Conservation (phyloP, 2,329 filamentous ascomycete species). For the Helotiales sp. region DNA sequence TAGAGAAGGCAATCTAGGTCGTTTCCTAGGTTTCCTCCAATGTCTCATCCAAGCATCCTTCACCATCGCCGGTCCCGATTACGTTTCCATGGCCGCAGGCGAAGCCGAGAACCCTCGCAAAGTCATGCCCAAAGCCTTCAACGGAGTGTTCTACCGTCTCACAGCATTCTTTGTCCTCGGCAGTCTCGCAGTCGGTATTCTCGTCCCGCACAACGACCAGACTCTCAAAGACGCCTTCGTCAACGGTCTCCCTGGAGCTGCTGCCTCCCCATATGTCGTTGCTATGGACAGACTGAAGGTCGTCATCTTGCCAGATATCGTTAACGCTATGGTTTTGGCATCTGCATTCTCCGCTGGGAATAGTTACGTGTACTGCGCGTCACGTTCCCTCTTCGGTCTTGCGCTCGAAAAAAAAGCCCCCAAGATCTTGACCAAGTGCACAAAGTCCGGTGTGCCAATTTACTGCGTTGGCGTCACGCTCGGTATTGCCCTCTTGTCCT, state of each 20-base stretch:
- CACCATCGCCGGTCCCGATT: slow-evolving; percentile 68
- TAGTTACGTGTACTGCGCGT: slow-evolving; percentile 67
- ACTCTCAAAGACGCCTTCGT: slow-evolving; percentile 59
- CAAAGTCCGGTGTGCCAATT: slow-evolving; percentile 63
- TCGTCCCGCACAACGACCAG: slow-evolving; percentile 67
- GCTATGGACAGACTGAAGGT: slow-evolving; percentile 72
- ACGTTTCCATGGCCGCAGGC: slow-evolving; percentile 72
- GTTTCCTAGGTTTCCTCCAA: slow-evolving; percentile 62
- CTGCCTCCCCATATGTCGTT: slow-evolving; percentile 51
- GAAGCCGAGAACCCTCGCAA: slow-evolving; percentile 68
- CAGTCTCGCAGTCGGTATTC: slow-evolving; percentile 66
- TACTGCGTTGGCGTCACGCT: slow-evolving; percentile 63
- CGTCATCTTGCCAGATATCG: slow-evolving; percentile 64
- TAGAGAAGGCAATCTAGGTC: slow-evolving; percentile 57
- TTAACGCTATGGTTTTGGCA: slow-evolving; percentile 71
- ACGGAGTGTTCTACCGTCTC: slow-evolving; percentile 74
- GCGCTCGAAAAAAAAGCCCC: slow-evolving; percentile 69
- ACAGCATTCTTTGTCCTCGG: slow-evolving; percentile 73
- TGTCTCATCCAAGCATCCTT: slow-evolving; percentile 69
- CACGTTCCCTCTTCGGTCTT: slow-evolving; percentile 71
- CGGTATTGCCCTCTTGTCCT: slow-evolving; percentile 62
- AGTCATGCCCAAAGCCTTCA: slow-evolving; percentile 71
- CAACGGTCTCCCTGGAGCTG: slow-evolving; percentile 44
- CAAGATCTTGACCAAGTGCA: slow-evolving; percentile 62
- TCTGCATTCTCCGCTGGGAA: slow-evolving; percentile 67